A percentile compares a stretch with the other conserved stretches of the same genome.
Conservation (phyloP, 495 filamentous ascomycete genomes). For the Penicillium longicatenatum region DNA sequence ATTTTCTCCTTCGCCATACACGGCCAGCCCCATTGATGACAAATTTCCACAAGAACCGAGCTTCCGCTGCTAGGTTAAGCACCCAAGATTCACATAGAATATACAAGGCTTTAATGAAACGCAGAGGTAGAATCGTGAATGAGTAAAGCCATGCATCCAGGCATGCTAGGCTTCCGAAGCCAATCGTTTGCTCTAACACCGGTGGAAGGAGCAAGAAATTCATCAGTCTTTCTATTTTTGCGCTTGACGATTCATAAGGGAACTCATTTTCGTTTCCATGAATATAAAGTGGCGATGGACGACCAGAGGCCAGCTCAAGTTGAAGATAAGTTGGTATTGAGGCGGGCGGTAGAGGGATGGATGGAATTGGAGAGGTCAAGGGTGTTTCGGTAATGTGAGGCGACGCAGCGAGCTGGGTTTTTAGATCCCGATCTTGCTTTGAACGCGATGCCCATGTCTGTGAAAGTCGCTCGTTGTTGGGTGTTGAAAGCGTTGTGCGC, state of each 20-base stretch:
- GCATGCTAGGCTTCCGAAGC: constrained; percentile 87
- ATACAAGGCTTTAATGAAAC: constrained; percentile 80
- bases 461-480: constrained; percentile 36
- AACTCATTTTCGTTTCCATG: constrained; percentile 71
- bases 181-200: constrained; percentile 80
- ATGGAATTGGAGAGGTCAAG: constrained; percentile 66
- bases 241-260: constrained; percentile 93
- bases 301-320: constrained; percentile 78
- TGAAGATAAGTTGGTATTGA: constrained; percentile 88
- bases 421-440: constrained; percentile 44
- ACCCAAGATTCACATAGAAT: constrained; percentile 76
- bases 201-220: constrained; percentile 85
- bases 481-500: constrained; percentile 20
- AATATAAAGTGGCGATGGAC: constrained; percentile 86
- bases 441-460: constrained; percentile 43
- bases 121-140: constrained; percentile 89
- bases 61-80: constrained; percentile 64
- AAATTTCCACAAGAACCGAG: constrained; percentile 66
- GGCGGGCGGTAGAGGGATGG: constrained; percentile 78
- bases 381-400: constrained; percentile 37
- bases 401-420: constrained; percentile 30
- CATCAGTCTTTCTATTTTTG: constrained; percentile 89
- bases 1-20: constrained; percentile 67
- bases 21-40: constrained; percentile 74
- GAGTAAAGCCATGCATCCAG: constrained; percentile 97